Evolutionary conservation across 129 eudicot species (phyloP), one percentile per base, ranked within the genome.

Genomic region (Ambrosia artemisiifolia): DNA sequence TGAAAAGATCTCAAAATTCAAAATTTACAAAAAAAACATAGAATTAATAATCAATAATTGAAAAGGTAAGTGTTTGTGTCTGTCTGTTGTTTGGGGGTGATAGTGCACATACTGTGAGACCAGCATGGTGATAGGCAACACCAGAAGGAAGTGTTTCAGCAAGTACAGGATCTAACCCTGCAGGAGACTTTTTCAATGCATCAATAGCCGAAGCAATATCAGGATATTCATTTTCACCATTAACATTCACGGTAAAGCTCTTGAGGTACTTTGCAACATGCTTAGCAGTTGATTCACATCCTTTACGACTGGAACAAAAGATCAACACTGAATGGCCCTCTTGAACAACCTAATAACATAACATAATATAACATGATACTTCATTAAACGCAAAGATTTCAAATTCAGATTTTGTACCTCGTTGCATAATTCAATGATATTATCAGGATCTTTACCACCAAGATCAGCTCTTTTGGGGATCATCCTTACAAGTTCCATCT

Each of bases 91-190:
- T 49, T 6, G 42, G 42, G 18, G 9, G 12, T 77, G 32, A 66
- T 64, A 35, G 61, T 55, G 47, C 18, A 75, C 84, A 74, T 85
- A 93, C 99, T 36, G 97, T 94, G 63, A 94, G 97, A 47, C 99
- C 99, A 70, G 99, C 99, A 86, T 94, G 99, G 78, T 94, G 99
- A 76, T 90, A 94, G 67, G 99, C 99, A 71, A 94, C 99, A 79
- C 99, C 99, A 32, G 78, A 76, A 75, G 97, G 84, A 80, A 94
- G 96, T 43, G 97, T 90, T 71, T 83, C 91, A 72, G 83, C 89
- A 11, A 94, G 74, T 32, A 88, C 70, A 47, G 99, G 97, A 85
- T 94, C 99, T 76, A 94, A 84, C 54, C 99, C 99, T 4, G 88
- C 87, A 35, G 96, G 97, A 75, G 96, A 90, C 74, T 85, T 90